Base-by-base conservation (phyloP, 371 early-diverging fungal genomes). In the Blastocladiella emersonii region DNA sequence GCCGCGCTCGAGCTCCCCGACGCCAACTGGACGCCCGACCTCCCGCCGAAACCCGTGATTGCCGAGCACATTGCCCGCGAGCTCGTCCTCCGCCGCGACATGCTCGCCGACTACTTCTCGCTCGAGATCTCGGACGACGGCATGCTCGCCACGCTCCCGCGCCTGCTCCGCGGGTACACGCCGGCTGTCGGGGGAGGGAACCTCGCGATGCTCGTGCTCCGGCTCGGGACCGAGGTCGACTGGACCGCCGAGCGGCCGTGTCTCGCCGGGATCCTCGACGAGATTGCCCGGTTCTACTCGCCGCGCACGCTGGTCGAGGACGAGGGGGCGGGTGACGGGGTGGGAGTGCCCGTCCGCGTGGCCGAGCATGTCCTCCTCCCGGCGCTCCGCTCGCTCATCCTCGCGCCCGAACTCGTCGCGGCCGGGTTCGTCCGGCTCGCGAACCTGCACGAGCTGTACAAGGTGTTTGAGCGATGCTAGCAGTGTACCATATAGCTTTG, bases 361-460 rank as follows among this genome's bases (percentile, higher is more conserved):
- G 45, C 30, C 3, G 8, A 51, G 30, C 27, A 51, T 30, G 32
- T 51, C 7, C 53, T 51, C 2, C 4, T 51, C 30, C 53, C 32
- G 53, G 32, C 53, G 1, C 27, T 51, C 30, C 53, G 32, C 30
- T 21, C 27, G 30, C 30, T 25, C 15, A 10, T 12, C 53, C 8
- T 17, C 15, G 3, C 53, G 13, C 8, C 15, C 15, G 53, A 51
- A 12, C 8, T 8, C 17, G 27, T 17, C 13, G 32, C 15, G 3
- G 53, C 30, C 3, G 30, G 13, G 32, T 10, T 51, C 1, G 53
- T 51, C 70, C 5, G 68, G 15, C 36, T 70, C 65, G 63, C 71
- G 63, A 34, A 23, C 25, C 30, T 61, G 61, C 43, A 19, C 10
- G 30, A 39, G 44, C 21, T 41, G 32, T 61, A 41, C 45, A 27